Evolutionary conservation across 345 rosid genomes (phyloP).

Genomic region (Stellera chamaejasme): DNA sequence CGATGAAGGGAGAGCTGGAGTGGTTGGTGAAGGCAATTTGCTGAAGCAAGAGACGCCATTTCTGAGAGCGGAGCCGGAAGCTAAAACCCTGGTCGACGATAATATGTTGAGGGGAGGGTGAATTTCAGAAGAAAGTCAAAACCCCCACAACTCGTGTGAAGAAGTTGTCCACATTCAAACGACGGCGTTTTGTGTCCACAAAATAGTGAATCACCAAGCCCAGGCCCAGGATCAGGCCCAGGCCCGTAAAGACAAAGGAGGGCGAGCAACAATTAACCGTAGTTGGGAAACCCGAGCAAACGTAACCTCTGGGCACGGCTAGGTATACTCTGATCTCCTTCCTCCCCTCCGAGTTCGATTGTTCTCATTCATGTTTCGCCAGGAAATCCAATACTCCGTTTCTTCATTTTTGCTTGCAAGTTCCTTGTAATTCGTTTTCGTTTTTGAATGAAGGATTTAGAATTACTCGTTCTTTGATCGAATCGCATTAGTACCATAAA

Average conservation of each 20-base stretch:
- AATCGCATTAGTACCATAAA: background rate
- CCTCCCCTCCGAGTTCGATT: slow-evolving; percentile 6
- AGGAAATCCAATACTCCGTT: background rate
- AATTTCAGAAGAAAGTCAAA: background rate
- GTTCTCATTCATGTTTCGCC: slow-evolving; percentile 14
- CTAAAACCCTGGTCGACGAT: slow-evolving; percentile 29
- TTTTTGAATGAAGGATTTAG: background rate
- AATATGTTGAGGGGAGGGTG: background rate
- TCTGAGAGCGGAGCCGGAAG: background rate
- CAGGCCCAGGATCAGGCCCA: no score
- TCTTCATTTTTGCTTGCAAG: slow-evolving; percentile 7
- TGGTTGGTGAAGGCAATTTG: slow-evolving; percentile 33
- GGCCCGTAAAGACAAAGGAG: no score
- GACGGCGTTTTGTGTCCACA: no score
- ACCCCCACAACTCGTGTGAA: no score
- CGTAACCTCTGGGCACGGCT: slow-evolving; percentile 18
- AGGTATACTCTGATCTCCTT: slow-evolving; percentile 13
- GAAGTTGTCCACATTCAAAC: no score
- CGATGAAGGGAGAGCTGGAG: slow-evolving; percentile 36
- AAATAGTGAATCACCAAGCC: no score
- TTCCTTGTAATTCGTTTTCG: slow-evolving; percentile 4
- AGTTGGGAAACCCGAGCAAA: slow-evolving; percentile 15
- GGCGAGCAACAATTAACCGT: slow-evolving; percentile 8
- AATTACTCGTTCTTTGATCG: background rate
- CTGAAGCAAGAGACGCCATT: slow-evolving; percentile 55